Conservation (phyloP, 2,329 filamentous ascomycete species). For the Botryotinia calthae region DNA sequence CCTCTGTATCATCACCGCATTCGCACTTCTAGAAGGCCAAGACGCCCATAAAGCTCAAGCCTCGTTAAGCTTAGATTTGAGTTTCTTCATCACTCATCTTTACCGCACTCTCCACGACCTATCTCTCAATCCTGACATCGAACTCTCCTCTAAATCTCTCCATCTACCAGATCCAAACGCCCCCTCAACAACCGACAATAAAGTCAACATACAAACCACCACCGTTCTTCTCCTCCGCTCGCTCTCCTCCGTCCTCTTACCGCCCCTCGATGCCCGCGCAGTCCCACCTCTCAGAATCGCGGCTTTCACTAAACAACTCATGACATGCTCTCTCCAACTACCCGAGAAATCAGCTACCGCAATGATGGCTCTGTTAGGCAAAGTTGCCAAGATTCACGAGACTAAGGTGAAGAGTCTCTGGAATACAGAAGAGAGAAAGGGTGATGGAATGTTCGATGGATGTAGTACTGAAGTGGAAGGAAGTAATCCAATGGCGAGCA, state of each 20-base stretch:
- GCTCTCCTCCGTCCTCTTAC: constrained; percentile 76
- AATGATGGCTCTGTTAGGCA: constrained; percentile 71
- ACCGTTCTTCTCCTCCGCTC: constrained; percentile 89
- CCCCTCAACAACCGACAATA: constrained; percentile 53
- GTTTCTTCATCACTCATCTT: constrained; percentile 92
- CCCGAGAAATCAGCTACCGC: constrained; percentile 88
- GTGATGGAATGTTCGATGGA: constrained; percentile 82
- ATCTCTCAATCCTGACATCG: constrained; percentile 79
- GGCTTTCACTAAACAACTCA: constrained; percentile 88
- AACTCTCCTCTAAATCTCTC: constrained; percentile 71
- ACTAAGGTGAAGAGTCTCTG: constrained; percentile 82
- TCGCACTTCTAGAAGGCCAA: constrained; percentile 92
- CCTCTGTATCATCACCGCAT: constrained; percentile 93
- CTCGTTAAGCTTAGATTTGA: constrained; percentile 82
- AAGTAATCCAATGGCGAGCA: constrained; percentile 86
- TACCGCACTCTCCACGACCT: constrained; percentile 81
- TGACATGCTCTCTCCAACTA: constrained; percentile 76
- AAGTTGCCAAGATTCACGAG: constrained; percentile 77
- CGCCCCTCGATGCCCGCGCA: constrained; percentile 67
- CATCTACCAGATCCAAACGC: constrained; percentile 65
- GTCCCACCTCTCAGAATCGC: constrained; percentile 83
- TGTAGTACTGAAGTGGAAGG: constrained; percentile 72
- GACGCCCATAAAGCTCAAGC: constrained; percentile 82
- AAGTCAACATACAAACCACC: constrained; percentile 92
- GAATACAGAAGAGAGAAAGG: constrained; percentile 90